These are phyloP conservation scores for Vitis labrusca DNA, from an alignment of 164 flowering plant species.

Conservation along the genomic window DNA sequence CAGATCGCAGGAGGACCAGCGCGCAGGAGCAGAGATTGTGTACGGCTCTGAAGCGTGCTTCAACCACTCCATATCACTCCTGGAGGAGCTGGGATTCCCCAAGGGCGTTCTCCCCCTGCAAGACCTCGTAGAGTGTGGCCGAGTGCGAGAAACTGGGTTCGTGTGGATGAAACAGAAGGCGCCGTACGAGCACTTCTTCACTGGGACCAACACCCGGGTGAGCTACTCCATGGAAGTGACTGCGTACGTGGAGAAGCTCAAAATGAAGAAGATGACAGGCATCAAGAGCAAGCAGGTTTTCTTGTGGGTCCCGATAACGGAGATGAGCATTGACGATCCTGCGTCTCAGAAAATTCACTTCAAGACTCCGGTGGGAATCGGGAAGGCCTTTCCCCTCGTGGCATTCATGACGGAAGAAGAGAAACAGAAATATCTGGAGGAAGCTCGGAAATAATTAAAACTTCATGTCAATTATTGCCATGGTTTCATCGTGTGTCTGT, in stretches of 20 bases:
- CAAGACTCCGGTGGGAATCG: conserved; percentile 60
- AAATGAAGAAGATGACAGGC: conserved; percentile 81
- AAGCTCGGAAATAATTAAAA: conserved; percentile 4
- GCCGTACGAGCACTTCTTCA: conserved; percentile 76
- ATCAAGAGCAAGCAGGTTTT: conserved; percentile 75
- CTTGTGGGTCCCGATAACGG: conserved; percentile 80
- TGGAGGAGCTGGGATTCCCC: conserved; percentile 83
- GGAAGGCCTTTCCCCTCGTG: conserved; percentile 46
- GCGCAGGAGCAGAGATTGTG: conserved; percentile 70
- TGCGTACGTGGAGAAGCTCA: conserved; percentile 66
- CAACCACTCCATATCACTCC: conserved; percentile 53
- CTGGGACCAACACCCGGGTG: conserved; percentile 49
- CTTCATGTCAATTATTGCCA: too few species aligned
- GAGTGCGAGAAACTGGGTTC: conserved; percentile 73
- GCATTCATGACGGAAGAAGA: conserved; percentile 60
- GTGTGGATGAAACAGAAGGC: conserved; percentile 89
- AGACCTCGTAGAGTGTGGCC: conserved; percentile 82
- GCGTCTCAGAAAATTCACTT: conserved; percentile 41
- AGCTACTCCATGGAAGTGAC: conserved; percentile 81
- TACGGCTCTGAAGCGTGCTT: conserved; percentile 67
- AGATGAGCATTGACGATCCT: conserved; percentile 74
- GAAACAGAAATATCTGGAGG: conserved; percentile 33
- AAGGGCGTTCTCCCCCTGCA: conserved; percentile 67
- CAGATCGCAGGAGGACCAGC: conserved; percentile 12
- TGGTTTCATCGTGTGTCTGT: too few species aligned